These are phyloP conservation scores for Neobulgaria alba DNA, from an alignment of 2,329 filamentous ascomycete genomes.

Conservation along the genomic window DNA sequence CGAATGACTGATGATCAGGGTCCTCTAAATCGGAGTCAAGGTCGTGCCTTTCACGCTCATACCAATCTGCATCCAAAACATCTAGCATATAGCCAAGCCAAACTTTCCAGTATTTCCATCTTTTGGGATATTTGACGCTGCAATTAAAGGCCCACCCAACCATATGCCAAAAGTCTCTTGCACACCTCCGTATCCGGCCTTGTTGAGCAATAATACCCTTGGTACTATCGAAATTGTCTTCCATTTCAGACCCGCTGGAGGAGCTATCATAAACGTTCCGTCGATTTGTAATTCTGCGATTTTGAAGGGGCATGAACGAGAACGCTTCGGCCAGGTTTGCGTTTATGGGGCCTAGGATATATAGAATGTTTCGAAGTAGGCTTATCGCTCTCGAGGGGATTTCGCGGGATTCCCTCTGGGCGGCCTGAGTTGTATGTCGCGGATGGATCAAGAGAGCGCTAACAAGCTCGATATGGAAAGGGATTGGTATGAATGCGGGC, in stretches of 20 bases:
- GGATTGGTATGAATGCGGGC: conserved; percentile 56
- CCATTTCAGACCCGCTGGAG: conserved; percentile 32
- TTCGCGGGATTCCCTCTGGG: conserved; percentile 29
- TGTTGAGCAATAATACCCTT: conserved; percentile 51
- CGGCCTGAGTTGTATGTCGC: conserved; percentile 62
- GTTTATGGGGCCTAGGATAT: conserved; percentile 59
- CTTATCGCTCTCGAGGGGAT: conserved; percentile 58
- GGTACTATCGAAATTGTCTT: conserved; percentile 38
- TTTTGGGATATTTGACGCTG: conserved; percentile 58
- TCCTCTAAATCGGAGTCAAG: conserved; percentile 27
- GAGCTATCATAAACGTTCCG: conserved; percentile 26
- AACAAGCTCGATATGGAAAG: conserved; percentile 68
- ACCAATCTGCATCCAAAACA: conserved; percentile 63
- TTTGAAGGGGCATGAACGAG: conserved; percentile 39
- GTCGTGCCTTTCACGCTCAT: conserved; percentile 46
- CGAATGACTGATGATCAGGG: no score
- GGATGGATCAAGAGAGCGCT: conserved; percentile 79
- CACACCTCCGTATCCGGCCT: conserved; percentile 63
- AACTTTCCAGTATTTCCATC: conserved; percentile 74
- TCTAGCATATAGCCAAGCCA: conserved; percentile 78
- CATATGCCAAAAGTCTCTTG: conserved; percentile 80
- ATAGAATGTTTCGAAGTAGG: conserved; percentile 61
- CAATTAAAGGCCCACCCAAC: conserved; percentile 94
- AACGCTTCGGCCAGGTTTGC: conserved; percentile 67
- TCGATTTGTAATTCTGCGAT: conserved; percentile 20